Percentiles rank a stretch among this genome's conserved stretches.
Conservation (phyloP, 805 yeast genomes). For the Sungouiozyma ichnusensis region DNA sequence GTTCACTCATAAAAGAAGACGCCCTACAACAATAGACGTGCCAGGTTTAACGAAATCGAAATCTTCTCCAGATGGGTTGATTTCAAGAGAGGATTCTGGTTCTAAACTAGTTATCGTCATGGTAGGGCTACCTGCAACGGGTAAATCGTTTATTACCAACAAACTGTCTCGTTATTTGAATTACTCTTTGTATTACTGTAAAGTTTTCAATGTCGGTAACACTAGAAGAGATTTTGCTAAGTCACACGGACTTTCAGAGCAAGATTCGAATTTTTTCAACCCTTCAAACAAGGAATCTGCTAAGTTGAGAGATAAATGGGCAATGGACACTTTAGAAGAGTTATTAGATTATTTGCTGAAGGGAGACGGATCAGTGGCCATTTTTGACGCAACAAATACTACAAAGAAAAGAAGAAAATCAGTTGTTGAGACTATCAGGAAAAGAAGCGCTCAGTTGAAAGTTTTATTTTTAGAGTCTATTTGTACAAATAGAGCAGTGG, state of each 20-base stretch:
- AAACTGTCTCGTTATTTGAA: slow-evolving; percentile 82
- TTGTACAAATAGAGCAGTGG: slow-evolving; percentile 68
- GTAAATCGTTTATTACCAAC: slow-evolving; percentile 87
- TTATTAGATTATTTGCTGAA: slow-evolving; percentile 68
- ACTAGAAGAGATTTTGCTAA: slow-evolving; percentile 68
- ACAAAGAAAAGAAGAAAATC: slow-evolving; percentile 53
- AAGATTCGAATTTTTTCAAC: slow-evolving; percentile 75
- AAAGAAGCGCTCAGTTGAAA: slow-evolving; percentile 53
- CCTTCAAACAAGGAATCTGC: slow-evolving; percentile 64
- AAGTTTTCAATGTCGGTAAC: slow-evolving; percentile 91
- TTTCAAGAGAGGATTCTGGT: slow-evolving; percentile 57
- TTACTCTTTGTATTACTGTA: slow-evolving; percentile 86
- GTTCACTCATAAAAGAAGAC: slow-evolving; percentile 32
- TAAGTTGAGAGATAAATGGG: slow-evolving; percentile 83
- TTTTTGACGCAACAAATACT: slow-evolving; percentile 77
- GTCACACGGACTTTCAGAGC: slow-evolving; percentile 31
- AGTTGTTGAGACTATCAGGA: slow-evolving; percentile 47
- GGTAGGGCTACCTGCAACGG: slow-evolving; percentile 95
- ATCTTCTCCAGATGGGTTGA: slow-evolving; percentile 64
- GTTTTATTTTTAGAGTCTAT: slow-evolving; percentile 79
- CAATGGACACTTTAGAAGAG: slow-evolving; percentile 83
- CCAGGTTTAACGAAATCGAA: slow-evolving; percentile 85
- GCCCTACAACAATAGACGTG: slow-evolving; percentile 79
- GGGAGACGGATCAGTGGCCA: slow-evolving; percentile 86
- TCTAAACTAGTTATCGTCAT: slow-evolving; percentile 83